Percentiles rank a stretch among this genome's conserved stretches.
Conservation (phyloP, 1,139 yeast genomes). For the Kodamaea sp. region DNA sequence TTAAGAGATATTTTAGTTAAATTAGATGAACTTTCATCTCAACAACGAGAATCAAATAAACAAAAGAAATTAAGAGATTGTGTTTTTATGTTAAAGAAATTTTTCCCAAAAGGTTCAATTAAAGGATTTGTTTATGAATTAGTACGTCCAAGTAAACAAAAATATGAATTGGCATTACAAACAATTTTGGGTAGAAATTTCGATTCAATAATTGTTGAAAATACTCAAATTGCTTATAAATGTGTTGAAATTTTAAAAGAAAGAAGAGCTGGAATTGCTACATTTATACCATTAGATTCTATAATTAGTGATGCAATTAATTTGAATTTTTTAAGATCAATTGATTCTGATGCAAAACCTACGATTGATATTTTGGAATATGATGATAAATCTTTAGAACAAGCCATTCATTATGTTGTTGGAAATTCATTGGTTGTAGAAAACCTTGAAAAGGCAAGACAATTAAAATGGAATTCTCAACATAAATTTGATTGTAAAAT, state of each 20-base stretch:
- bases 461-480: conserved; percentile 60
- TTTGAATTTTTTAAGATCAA: conserved; percentile 54
- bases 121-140: conserved; percentile 77
- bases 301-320: conserved; percentile 53
- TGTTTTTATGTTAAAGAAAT: conserved; percentile 59
- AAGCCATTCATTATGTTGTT: conserved; percentile 78
- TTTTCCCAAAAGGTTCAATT: conserved; percentile 68
- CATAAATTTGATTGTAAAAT: conserved; percentile 57
- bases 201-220: conserved; percentile 83
- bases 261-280: conserved; percentile 79
- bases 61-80: conserved; percentile 72
- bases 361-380: conserved; percentile 71
- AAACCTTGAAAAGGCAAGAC: conserved; percentile 60
- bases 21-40: conserved; percentile 70
- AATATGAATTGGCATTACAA: conserved; percentile 72
- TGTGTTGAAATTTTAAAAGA: conserved; percentile 83
- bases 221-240: conserved; percentile 67
- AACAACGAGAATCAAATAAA: conserved; percentile 68
- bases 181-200: conserved; percentile 76
- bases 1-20: conserved; percentile 58
- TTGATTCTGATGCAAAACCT: conserved; percentile 57
- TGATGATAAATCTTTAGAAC: conserved; percentile 60
- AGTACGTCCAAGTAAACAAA: conserved; percentile 73
- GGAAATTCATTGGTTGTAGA: conserved; percentile 84
- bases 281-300: conserved; percentile 85